These are phyloP conservation scores for Lecanoromycetidae sp. DNA, from an alignment of 2,329 filamentous ascomycete species.

Conservation along the genomic window DNA sequence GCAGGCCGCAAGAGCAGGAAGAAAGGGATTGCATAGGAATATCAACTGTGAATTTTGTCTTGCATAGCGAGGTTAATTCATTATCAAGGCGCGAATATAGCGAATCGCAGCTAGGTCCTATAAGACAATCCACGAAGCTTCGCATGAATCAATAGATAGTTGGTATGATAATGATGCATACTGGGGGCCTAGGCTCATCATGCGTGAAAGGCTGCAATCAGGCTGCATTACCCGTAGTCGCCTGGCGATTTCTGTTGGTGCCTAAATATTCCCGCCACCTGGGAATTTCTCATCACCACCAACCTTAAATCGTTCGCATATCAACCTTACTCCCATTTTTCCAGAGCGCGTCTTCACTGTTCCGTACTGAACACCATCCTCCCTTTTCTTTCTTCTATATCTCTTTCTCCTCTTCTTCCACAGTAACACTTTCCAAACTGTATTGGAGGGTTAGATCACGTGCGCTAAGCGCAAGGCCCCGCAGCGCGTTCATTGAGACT, in stretches of 20 bases:
- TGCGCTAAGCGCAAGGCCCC: too few species aligned
- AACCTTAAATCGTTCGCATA: conserved; percentile 1
- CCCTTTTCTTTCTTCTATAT: too few species aligned
- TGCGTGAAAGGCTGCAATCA: too few species aligned
- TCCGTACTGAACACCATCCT: neutral
- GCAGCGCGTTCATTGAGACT: neutral
- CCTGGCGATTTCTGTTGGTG: conserved; percentile 3
- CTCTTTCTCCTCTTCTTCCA: too few species aligned
- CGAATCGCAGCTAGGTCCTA: neutral
- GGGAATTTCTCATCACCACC: conserved; percentile 1
- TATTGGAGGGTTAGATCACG: too few species aligned
- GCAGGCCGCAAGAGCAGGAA: neutral
- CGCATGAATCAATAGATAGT: neutral
- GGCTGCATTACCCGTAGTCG: too few species aligned
- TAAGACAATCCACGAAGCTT: neutral
- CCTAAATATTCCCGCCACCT: neutral
- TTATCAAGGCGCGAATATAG: too few species aligned
- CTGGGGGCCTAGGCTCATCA: too few species aligned
- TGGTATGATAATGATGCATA: too few species aligned
- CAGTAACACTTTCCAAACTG: too few species aligned
- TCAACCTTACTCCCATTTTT: neutral
- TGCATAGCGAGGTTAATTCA: too few species aligned
- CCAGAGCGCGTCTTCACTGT: conserved; percentile 3
- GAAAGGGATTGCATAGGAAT: conserved; percentile 1
- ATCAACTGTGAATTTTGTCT: too few species aligned